phyloP scores from a whole-genome alignment of 2,329 filamentous ascomycete species.

The Colletotrichum sp. region DNA sequence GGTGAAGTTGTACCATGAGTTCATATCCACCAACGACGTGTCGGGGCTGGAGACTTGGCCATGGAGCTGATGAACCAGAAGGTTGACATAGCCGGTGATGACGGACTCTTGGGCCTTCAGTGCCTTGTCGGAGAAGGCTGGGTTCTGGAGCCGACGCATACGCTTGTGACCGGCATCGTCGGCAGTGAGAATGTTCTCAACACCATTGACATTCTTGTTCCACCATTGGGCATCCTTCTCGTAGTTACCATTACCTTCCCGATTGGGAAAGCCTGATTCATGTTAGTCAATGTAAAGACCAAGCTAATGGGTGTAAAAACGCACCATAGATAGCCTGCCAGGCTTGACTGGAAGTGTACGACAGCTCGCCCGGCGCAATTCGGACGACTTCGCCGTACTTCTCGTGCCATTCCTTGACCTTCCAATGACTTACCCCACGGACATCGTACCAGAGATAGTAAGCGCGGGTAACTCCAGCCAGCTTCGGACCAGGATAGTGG shows the following conservation, averaged over 20 bases:
- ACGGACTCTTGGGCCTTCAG: conserved; percentile 34
- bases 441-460: conserved; percentile 17
- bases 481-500: conserved; percentile 32
- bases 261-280: neutral
- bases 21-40: conserved; percentile 24
- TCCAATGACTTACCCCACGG: conserved; percentile 13
- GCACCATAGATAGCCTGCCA: conserved; percentile 46
- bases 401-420: conserved; percentile 24
- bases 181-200: conserved; percentile 17
- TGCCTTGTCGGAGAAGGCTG: conserved; percentile 33
- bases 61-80: conserved; percentile 27
- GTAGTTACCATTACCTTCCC: conserved; percentile 8
- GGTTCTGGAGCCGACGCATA: conserved; percentile 27
- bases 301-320: neutral
- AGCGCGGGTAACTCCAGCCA: conserved; percentile 17
- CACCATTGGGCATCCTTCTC: conserved; percentile 19
- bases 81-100: conserved; percentile 30
- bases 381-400: conserved; percentile 40
- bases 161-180: conserved; percentile 24
- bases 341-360: conserved; percentile 37
- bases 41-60: conserved; percentile 6
- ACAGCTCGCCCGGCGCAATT: conserved; percentile 41
- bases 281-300: neutral
- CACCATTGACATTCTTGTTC: conserved; percentile 20
- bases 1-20: conserved; percentile 30